These are phyloP conservation scores for Lactifluus subvellereus DNA, from an alignment of 768 basidiomycete species.

Conservation along the genomic window DNA sequence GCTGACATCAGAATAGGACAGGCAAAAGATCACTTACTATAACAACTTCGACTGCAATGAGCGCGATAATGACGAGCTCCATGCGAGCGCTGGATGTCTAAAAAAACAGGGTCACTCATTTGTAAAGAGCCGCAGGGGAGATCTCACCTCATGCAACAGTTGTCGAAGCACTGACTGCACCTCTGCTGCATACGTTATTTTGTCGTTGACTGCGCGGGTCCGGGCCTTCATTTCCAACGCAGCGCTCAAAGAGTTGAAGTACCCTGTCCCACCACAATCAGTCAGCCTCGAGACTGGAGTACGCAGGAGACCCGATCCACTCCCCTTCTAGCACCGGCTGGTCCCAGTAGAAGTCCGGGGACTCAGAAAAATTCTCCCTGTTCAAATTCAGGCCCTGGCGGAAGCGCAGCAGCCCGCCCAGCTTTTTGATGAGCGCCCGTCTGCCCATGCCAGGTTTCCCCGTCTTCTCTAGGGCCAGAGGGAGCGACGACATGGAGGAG, in stretches of 20 bases:
- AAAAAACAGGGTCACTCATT: slow-evolving; percentile 10
- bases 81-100: slow-evolving; percentile 87
- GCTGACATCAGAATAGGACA: background rate
- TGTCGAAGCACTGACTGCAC: slow-evolving; percentile 87
- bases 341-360: slow-evolving; percentile 91
- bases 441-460: slow-evolving; percentile 82
- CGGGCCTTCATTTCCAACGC: slow-evolving; percentile 85
- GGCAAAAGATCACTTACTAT: slow-evolving; percentile 49
- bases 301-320: slow-evolving; percentile 22
- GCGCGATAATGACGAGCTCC: slow-evolving; percentile 91
- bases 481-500: slow-evolving; percentile 73
- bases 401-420: slow-evolving; percentile 88
- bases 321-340: slow-evolving; percentile 84
- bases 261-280: slow-evolving; percentile 37
- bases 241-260: slow-evolving; percentile 78
- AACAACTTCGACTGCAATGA: slow-evolving; percentile 93
- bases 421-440: slow-evolving; percentile 81
- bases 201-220: slow-evolving; percentile 80
- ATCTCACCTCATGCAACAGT: slow-evolving; percentile 16
- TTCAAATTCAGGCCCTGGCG: slow-evolving; percentile 89
- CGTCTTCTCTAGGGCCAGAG: slow-evolving; percentile 65
- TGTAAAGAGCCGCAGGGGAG: slow-evolving; percentile 1
- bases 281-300: slow-evolving; percentile 1
- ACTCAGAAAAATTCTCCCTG: slow-evolving; percentile 82
- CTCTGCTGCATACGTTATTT: slow-evolving; percentile 87